Evolutionary conservation across 106 monocot genomes (phyloP), one percentile per base, ranked within the genome.

Genomic region (Vanilla planifolia): DNA sequence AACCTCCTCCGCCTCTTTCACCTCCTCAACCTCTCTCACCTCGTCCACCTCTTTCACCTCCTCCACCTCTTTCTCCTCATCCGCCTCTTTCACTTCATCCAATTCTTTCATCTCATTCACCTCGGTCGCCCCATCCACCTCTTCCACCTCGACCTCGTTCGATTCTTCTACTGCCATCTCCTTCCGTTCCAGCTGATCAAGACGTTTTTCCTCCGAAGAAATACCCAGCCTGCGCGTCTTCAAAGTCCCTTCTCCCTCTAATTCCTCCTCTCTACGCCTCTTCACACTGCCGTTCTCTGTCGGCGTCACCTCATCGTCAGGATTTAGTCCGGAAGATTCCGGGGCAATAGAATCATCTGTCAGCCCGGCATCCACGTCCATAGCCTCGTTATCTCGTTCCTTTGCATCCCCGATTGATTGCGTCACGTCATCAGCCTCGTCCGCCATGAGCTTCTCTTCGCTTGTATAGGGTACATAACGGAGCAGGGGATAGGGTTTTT

Each of bases 181-280:
- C 27, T 39, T 27, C 9, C 21, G 23, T 33, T 30, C 45, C 33
- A 43, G 23, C 30, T 59, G 22, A 17, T 33, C 59, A 7, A 33
- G 29, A 11, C 20, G 33, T 9, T 61, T 44, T n/a, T 26, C 67
- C 8, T 43, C 62, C 67, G 4, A 14, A 42, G 51, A 32, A 17
- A 16, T 48, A 29, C 48, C 71, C 3, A 26, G 57, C 55, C 51
- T 64, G 35, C 32, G 50, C 56, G 58, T 70, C 46, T 69, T 70
- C 59, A 45, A 36, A 46, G 37, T 41, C 28, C 40, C 50, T 22
- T 8, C 32, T 8, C 19, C 68, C 21, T 48, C 65, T 16, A 33
- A 65, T 7, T 25, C 66, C n/a, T 67, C 75, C 6, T 71, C 71
- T 67, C 71, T 65, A 33, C 43, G 67, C 75, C 80, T 80, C 67